A percentile compares a stretch with the other conserved stretches of the same genome.
Evolutionary conservation across 2,329 filamentous ascomycete genomes (phyloP).

Genomic region (Diaporthe ampelina): DNA sequence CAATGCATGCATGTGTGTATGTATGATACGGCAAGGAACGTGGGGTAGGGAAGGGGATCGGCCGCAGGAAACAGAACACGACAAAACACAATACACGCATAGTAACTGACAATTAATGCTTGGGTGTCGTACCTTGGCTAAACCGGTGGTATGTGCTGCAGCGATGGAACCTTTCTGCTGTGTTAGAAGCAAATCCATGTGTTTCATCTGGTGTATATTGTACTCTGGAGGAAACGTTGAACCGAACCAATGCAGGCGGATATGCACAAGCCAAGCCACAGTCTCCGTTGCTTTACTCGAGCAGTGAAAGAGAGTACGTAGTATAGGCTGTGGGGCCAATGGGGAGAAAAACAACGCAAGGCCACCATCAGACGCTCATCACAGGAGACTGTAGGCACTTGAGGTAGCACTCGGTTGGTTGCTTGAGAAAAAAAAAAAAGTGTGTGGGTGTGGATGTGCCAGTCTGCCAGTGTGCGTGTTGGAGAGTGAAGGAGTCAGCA

Average conservation of each 20-base stretch:
- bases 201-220: constrained; percentile 26
- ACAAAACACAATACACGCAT: not conserved
- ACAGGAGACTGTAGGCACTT: not conserved
- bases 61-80: not conserved
- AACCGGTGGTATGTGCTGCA: not conserved
- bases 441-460: not conserved
- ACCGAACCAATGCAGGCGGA: not conserved
- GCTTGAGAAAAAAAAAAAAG: not conserved
- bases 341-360: not conserved
- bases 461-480: too few species aligned
- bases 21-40: not conserved
- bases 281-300: not conserved
- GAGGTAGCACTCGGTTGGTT: not conserved
- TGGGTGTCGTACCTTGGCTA: too few species aligned
- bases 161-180: constrained; percentile 11
- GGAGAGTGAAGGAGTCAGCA: constrained; percentile 1
- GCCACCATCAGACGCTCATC: not conserved
- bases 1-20: not conserved
- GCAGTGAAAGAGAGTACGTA: not conserved
- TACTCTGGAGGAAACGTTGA: not conserved
- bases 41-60: not conserved
- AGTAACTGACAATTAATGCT: too few species aligned
- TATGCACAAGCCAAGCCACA: constrained; percentile 25
- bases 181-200: constrained; percentile 13
- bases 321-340: not conserved